phyloP scores from a whole-genome alignment of 345 rosid species.

The Pseudoturritis turrita region DNA sequence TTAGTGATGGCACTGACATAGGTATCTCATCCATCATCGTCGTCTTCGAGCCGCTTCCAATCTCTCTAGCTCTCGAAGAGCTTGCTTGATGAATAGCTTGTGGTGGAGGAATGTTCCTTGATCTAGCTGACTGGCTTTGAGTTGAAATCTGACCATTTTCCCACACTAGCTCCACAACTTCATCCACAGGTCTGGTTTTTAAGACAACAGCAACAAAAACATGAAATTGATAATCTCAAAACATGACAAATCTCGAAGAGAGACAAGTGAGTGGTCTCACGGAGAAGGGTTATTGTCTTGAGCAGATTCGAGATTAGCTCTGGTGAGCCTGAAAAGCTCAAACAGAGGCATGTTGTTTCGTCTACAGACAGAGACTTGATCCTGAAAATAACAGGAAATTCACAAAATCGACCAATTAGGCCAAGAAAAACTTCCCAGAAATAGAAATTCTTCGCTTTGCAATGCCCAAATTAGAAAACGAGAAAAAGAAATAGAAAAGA shows the following conservation, averaged over 20 bases:
- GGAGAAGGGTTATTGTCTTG: constrained; percentile 42
- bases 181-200: constrained; percentile 57
- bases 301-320: constrained; percentile 38
- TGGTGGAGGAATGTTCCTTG: constrained; percentile 33
- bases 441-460: neutral
- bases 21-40: constrained; percentile 47
- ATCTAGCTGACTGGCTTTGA: constrained; percentile 58
- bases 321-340: constrained; percentile 59
- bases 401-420: constrained; percentile 29
- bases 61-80: constrained; percentile 35
- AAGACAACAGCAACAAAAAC: neutral
- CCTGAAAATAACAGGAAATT: constrained; percentile 18
- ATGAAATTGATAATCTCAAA: neutral
- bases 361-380: constrained; percentile 6
- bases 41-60: constrained; percentile 29
- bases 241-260: neutral
- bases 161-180: constrained; percentile 67
- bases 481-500: neutral
- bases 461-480: constrained; percentile 3
- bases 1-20: constrained; percentile 42
- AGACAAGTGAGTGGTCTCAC: constrained; percentile 44
- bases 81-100: constrained; percentile 22
- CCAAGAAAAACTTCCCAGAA: constrained; percentile 14
- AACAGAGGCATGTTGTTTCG: constrained; percentile 65
- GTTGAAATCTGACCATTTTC: constrained; percentile 65